A percentile compares a stretch with the other conserved stretches of the same genome.
Conservation (phyloP, 176 grass and related monocot genomes). For the Oryza meyeriana region DNA sequence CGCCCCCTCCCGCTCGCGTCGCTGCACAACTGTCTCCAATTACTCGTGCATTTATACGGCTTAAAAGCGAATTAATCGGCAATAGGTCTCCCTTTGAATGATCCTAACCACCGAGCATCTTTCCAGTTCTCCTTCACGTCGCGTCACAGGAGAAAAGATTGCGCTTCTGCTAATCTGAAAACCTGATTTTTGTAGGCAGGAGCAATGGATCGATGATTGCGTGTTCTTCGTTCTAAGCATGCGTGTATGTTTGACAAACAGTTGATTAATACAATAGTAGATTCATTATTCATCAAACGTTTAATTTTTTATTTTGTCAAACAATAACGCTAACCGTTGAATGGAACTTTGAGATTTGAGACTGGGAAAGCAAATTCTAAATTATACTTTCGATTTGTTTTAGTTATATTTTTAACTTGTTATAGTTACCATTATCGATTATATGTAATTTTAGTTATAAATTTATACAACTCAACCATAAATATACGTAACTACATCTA, state of each 20-base stretch:
- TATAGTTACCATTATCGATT: too few relatives aligned
- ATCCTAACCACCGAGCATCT: conserved; percentile 54
- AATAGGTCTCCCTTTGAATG: conserved; percentile 73
- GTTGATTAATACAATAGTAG: neutral
- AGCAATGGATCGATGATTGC: neutral
- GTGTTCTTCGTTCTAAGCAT: neutral
- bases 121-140: neutral
- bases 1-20: neutral
- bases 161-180: neutral
- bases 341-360: too few relatives aligned
- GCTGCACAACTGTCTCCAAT: conserved; percentile 74
- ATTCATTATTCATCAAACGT: too few relatives aligned
- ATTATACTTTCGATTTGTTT: too few relatives aligned
- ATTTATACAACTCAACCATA: too few relatives aligned
- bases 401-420: too few relatives aligned
- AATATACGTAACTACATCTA: too few relatives aligned
- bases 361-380: too few relatives aligned
- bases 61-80: conserved; percentile 79
- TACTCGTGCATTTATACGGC: conserved; percentile 87
- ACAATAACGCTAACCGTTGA: too few relatives aligned
- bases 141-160: neutral
- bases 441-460: too few relatives aligned
- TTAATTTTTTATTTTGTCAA: too few relatives aligned
- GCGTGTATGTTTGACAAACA: neutral
- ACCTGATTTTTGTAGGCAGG: neutral